Evolutionary conservation across 1,139 yeast genomes (phyloP).

Genomic region (Debaryomyces sp.): DNA sequence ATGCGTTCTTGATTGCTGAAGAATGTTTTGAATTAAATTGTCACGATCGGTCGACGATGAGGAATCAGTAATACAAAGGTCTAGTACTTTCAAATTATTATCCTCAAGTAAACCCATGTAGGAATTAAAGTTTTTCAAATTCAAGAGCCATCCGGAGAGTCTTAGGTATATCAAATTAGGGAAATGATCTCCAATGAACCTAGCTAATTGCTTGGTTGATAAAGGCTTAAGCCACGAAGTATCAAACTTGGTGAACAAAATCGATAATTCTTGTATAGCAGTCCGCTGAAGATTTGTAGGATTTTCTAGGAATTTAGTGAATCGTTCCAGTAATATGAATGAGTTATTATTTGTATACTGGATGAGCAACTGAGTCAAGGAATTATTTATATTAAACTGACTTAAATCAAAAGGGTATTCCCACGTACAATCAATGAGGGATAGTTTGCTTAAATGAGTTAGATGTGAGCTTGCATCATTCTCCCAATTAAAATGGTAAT

Average conservation of each 20-base stretch:
- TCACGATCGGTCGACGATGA: neutral
- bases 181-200: conserved; percentile 20
- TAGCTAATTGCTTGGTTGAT: conserved; percentile 17
- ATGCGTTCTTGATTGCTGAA: neutral
- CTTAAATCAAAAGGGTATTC: conserved; percentile 43
- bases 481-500: conserved; percentile 40
- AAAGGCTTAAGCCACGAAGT: conserved; percentile 16
- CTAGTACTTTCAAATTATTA: conserved; percentile 1
- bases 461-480: conserved; percentile 14
- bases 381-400: conserved; percentile 32
- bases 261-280: conserved; percentile 20
- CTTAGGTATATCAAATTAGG: conserved; percentile 23
- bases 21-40: neutral
- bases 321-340: conserved; percentile 42
- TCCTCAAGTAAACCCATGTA: conserved; percentile 1
- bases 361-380: conserved; percentile 27
- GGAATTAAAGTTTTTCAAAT: conserved; percentile 10
- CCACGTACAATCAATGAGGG: conserved; percentile 44
- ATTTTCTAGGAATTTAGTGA: conserved; percentile 25
- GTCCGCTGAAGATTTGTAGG: neutral
- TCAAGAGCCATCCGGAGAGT: conserved; percentile 29
- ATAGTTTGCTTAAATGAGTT: conserved; percentile 13
- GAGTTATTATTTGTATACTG: conserved; percentile 30
- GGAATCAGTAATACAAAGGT: conserved; percentile 3
- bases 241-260: conserved; percentile 16